Conservation (phyloP, 306 rosid genomes). For the Quercus alba region DNA sequence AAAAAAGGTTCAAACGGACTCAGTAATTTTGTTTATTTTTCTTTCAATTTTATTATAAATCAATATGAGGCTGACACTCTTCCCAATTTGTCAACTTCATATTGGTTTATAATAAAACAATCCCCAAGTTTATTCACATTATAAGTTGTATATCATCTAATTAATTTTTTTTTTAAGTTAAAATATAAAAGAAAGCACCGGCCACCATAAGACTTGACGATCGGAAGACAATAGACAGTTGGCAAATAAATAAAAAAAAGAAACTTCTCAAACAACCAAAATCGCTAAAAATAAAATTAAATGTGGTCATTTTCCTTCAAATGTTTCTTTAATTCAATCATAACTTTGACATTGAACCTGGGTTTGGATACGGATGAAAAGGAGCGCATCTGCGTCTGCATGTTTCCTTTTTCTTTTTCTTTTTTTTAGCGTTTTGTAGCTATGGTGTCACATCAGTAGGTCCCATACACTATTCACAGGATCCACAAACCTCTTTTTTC, state of each 20-base stretch:
- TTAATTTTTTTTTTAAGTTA: not conserved
- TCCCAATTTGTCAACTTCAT: not conserved
- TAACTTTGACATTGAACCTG: not conserved
- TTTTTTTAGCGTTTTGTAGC: too few species aligned
- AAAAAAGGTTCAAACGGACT: not conserved
- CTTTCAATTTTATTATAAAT: not conserved
- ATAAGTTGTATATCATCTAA: not conserved
- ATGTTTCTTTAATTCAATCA: constrained; percentile 1
- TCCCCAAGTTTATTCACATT: not conserved
- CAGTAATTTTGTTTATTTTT: not conserved
- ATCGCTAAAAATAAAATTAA: not conserved
- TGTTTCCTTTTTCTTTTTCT: too few species aligned
- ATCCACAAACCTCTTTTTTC: too few species aligned
- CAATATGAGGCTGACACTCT: not conserved
- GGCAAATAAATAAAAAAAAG: not conserved
- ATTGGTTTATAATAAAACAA: not conserved
- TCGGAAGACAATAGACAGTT: not conserved
- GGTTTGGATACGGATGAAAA: too few species aligned
- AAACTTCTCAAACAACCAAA: too few species aligned
- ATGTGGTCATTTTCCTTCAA: not conserved
- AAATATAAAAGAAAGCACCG: not conserved
- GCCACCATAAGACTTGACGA: not conserved
- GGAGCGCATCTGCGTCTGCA: too few species aligned
- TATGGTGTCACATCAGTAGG: too few species aligned
- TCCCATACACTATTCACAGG: fast-evolving